Conservation (phyloP, 2,329 filamentous ascomycete genomes). For the Hymenoscyphus infarciens region DNA sequence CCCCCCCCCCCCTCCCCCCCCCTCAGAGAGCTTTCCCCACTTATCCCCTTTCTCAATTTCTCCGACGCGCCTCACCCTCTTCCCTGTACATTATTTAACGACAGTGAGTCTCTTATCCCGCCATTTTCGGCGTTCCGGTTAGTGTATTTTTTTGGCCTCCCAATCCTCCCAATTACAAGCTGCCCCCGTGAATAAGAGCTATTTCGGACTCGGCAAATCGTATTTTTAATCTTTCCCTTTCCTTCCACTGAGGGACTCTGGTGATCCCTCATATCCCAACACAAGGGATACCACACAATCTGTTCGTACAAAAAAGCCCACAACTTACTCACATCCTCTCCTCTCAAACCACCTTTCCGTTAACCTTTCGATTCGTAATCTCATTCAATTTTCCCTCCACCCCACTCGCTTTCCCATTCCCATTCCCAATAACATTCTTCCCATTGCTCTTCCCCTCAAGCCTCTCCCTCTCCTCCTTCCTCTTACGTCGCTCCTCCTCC, state of each 20-base stretch:
- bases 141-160: background rate
- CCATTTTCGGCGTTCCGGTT: background rate
- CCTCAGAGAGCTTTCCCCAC: too few relatives aligned
- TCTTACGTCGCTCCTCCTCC: constrained; percentile 4
- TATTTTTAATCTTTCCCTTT: background rate
- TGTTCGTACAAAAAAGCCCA: constrained; percentile 1
- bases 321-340: background rate
- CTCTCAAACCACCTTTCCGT: constrained; percentile 6
- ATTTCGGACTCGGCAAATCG: background rate
- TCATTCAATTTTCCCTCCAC: constrained; percentile 18
- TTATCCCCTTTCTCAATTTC: too few relatives aligned
- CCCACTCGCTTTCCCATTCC: constrained; percentile 21
- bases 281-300: background rate
- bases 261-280: background rate
- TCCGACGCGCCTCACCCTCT: too few relatives aligned
- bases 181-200: background rate
- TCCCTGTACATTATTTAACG: too few relatives aligned
- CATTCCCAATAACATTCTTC: constrained; percentile 11
- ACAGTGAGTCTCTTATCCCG: too few relatives aligned
- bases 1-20: too few relatives aligned
- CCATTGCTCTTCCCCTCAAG: background rate
- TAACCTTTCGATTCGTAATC: constrained; percentile 24
- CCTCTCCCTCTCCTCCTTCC: background rate
- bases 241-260: background rate
- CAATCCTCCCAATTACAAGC: too few relatives aligned